These are phyloP conservation scores for Papiliotrema nemorosa DNA, from an alignment of 1,284 basidiomycete species.

Conservation along the genomic window DNA sequence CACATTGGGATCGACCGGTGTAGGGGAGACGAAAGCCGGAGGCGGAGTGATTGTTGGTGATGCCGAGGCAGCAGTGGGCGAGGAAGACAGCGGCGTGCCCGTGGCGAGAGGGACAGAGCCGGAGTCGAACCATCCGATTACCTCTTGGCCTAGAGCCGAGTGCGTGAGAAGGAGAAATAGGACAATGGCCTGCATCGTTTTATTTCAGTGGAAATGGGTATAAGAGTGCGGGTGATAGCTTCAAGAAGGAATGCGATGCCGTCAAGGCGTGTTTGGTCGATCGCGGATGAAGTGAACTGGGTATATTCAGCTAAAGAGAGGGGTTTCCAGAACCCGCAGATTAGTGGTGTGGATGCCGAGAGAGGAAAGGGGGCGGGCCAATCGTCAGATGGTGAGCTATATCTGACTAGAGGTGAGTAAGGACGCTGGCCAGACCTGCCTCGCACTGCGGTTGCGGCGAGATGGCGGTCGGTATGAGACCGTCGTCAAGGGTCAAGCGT, in stretches of 20 bases:
- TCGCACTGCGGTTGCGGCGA: no score
- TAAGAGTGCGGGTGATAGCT: no score
- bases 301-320: no score
- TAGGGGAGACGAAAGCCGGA: constrained; percentile 14
- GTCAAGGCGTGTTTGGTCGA: constrained; percentile 7
- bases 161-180: neutral
- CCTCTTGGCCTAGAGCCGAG: neutral
- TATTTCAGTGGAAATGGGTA: neutral
- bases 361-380: neutral
- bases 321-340: no score
- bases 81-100: neutral
- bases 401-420: no score
- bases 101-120: neutral
- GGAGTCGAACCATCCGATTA: neutral
- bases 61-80: neutral
- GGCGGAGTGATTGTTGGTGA: constrained; percentile 7
- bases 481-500: no score
- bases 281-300: no score
- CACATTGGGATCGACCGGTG: constrained; percentile 6
- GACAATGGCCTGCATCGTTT: constrained; percentile 6
- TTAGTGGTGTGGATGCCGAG: neutral
- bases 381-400: no score
- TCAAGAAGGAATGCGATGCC: neutral
- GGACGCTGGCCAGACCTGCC: no score
- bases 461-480: no score